Base-by-base conservation (phyloP, 2,329 filamentous ascomycete genomes). In the Chaetomiaceae sp. region DNA sequence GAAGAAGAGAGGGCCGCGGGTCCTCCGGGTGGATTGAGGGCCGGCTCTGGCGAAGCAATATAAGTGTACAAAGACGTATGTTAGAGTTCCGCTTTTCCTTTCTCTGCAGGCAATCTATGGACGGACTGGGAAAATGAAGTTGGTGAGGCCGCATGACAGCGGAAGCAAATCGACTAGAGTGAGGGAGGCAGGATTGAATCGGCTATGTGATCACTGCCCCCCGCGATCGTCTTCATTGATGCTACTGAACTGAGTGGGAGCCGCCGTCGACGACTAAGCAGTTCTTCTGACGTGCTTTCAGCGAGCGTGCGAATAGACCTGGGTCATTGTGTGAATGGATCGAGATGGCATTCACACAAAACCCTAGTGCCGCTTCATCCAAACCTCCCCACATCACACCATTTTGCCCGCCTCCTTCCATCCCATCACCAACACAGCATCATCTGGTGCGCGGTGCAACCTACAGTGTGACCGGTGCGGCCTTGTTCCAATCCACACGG, bases 1-100 rank as follows among this genome's bases (percentile, higher is more conserved):
- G 29, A 90, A 86, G 74, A 83, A 83, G 68, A 79, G 78, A 62
- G 86, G 83, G n/a, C 72, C 84, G 34, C 78, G 84, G 56, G 75
- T 82, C 41, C 72, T 90, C 52, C 76, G 86, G 51, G 78, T 87
- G 50, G 86, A 90, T 59, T 90, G 81, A 63, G 45, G 43, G 32
- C 41, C 19, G 18, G 29, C 4, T n/a, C 14, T 3, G 6, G 3
- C 4, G 12, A 4, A 22, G 29, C 18, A 19, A 40, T 19, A 26
- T 24, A 40, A 44, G 42, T 52, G 36, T 53, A 52, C 48, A 51
- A 52, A 54, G 47, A 50, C 44, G 38, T 43, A 51, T 49, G 40
- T 47, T 53, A 47, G 33, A 51, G 43, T 48, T 42, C 53, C 40
- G 38, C 43, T 51, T 19, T 41, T 37, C 24, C 35, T 44, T 45